Base-by-base conservation (phyloP, 176 grass and related monocot species). In the Dendrocalamus sinicus region DNA sequence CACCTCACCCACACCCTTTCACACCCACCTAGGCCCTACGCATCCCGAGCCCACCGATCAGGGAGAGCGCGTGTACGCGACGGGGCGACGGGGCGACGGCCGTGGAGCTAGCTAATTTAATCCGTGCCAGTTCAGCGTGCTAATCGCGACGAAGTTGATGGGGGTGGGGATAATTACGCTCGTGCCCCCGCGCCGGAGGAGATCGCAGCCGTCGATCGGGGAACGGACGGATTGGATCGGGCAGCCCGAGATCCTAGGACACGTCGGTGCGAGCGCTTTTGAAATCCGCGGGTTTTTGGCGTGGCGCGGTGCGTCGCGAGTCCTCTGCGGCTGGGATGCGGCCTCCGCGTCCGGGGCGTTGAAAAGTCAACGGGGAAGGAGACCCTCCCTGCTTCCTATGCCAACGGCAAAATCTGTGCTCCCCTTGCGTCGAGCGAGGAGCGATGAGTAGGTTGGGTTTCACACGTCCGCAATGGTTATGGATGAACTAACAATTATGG, bases 61-160 rank as follows among this genome's bases (percentile, higher is more conserved):
- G n/a, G 0, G 24, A 58, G 0, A 0, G 19, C 1, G 3, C 19
- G 17, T 0, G 24, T 1, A 5, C 2, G 2, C 2, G 8, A 14
- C 12, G 0, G 43, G 43, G 11, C 1, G 0, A 47, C 41, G 41
- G 0, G 43, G 11, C 1, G 0, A 47, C 41, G 41, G 0, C 9
- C 19, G 5, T 1, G 10, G 20, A 24, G 70, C 26, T 6, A 22
- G 53, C 41, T 16, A n/a, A n/a, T 48, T 39, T 32, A 50, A 46
- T 26, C 52, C 71, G 17, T n/a, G 70, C 48, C 78, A 87, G 70
- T 60, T 75, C 70, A 75, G 61, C 71, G 13, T 1, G 48, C 62
- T 22, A 61, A 76, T 82, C 20, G 3, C 20, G 48, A 69, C 13
- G 39, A 17, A 44, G 17, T n/a, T 28, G 9, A 9, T 28, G 0